Conservation (phyloP, 495 filamentous ascomycete species). For the Aspergillus incahuasiensis region DNA sequence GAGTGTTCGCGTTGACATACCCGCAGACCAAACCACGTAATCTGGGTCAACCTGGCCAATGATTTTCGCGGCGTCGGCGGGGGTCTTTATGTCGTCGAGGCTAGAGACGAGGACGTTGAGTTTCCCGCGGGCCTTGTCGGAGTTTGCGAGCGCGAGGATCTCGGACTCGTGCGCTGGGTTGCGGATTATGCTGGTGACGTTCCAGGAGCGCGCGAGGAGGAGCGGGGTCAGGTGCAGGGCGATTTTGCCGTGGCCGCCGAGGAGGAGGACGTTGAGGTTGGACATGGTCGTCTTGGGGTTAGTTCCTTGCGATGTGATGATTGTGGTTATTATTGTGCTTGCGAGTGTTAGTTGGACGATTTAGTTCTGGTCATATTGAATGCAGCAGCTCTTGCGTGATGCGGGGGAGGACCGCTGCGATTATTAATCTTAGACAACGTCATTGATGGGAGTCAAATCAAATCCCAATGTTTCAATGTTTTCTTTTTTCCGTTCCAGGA, state of each 20-base stretch:
- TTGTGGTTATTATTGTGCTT: background rate
- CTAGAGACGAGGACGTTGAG: conserved; percentile 60
- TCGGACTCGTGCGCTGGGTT: conserved; percentile 58
- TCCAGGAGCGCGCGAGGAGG: conserved; percentile 66
- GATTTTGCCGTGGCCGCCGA: conserved; percentile 80
- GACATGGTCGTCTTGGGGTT: background rate
- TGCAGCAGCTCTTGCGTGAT: conserved; percentile 1
- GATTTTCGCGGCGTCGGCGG: conserved; percentile 56
- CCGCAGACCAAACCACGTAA: conserved; percentile 78
- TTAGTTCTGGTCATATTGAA: background rate
- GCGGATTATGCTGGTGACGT: conserved; percentile 73
- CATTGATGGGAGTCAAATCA: background rate
- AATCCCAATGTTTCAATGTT: too few relatives aligned
- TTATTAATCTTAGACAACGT: conserved; percentile 4
- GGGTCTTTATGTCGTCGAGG: conserved; percentile 62
- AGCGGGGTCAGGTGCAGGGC: conserved; percentile 72
- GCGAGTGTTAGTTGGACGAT: background rate
- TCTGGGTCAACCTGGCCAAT: conserved; percentile 57
- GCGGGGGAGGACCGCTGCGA: background rate
- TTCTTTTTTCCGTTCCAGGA: background rate
- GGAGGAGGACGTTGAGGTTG: conserved; percentile 59
- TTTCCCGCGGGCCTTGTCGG: conserved; percentile 47
- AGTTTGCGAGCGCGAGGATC: conserved; percentile 51
- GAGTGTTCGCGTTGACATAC: too few relatives aligned
- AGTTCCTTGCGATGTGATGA: background rate